Conservation (phyloP, 2,329 filamentous ascomycete species). For the Cercospora citrullina region DNA sequence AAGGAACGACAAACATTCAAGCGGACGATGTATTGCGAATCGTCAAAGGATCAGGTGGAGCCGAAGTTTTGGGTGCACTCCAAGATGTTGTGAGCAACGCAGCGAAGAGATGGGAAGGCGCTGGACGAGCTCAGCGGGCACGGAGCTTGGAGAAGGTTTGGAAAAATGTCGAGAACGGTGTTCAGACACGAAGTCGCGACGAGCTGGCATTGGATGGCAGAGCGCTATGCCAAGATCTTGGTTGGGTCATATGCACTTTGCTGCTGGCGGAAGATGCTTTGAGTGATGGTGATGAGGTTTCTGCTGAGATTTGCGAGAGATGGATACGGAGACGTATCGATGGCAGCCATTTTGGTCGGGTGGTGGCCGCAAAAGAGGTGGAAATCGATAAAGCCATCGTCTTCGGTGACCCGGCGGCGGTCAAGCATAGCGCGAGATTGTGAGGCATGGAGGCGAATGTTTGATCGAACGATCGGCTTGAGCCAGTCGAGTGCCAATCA, state of each 20-base stretch:
- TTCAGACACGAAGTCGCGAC: not conserved
- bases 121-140: not conserved
- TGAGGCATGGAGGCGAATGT: not conserved
- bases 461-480: not conserved
- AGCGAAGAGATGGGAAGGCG: not conserved
- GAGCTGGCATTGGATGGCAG: constrained; percentile 12
- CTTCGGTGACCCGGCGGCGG: not conserved
- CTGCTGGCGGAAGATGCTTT: constrained; percentile 18
- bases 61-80: not conserved
- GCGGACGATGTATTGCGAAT: constrained; percentile 55
- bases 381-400: constrained; percentile 1
- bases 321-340: constrained; percentile 6
- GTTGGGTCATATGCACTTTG: constrained; percentile 18
- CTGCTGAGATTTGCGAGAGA: not conserved
- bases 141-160: not conserved
- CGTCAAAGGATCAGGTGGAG: constrained; percentile 17
- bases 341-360: not conserved
- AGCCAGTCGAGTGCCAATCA: not conserved
- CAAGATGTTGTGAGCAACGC: not conserved
- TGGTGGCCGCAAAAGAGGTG: not conserved
- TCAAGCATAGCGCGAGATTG: not conserved
- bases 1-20: constrained; percentile 71
- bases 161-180: not conserved
- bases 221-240: constrained; percentile 10
- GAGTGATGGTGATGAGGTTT: constrained; percentile 4